Evolutionary conservation across 495 filamentous ascomycete species (phyloP), one percentile per base, ranked within the genome.

Genomic region (Parathielavia hyrcaniae): DNA sequence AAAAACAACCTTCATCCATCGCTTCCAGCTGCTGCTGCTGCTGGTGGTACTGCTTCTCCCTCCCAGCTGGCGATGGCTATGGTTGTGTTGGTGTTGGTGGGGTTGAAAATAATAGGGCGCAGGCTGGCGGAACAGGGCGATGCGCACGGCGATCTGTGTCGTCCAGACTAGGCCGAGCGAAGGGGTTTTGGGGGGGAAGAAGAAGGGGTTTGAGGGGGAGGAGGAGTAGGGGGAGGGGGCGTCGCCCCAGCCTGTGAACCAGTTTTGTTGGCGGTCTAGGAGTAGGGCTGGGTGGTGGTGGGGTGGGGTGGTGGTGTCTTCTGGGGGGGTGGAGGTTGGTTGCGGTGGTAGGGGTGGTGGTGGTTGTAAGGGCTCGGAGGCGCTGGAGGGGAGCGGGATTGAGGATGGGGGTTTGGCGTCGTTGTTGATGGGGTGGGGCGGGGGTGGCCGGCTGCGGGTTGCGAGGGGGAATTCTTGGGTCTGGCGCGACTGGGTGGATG

Each of bases 171-270:
- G 77, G 0, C 93, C 93, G 53, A 97, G 73, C 10, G 87, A 84
- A 0, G 93, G 93, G 0, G 88, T 95, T 72, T 97, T 98, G 10
- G 17, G 50, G 10, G 14, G 20, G 43, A 22, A n/a, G 10, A 9
- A 22, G 43, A 22, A n/a, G 14, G 34, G 38, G 12, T 30, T 30
- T 6, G 41, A 11, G 39, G 41, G n/a, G 43, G 8, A 20, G 17
- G 40, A 14, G 38, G 5, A 67, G 23, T 73, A 65, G 12, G 55
- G 48, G 41, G 57, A 51, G 0, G 64, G 73, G 40, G 77, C 74
- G 67, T 91, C 86, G 22, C 90, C 90, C 91, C 93, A 98, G 39
- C 93, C 93, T 3, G 88, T 92, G 70, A 96, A 96, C 80, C 88
- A 98, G 9, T 86, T 82, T 65, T 95, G 87, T 70, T 98, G 93